These are phyloP conservation scores for Verticillium dahliae DNA, from an alignment of 2,329 filamentous ascomycete species.

Conservation along the genomic window DNA sequence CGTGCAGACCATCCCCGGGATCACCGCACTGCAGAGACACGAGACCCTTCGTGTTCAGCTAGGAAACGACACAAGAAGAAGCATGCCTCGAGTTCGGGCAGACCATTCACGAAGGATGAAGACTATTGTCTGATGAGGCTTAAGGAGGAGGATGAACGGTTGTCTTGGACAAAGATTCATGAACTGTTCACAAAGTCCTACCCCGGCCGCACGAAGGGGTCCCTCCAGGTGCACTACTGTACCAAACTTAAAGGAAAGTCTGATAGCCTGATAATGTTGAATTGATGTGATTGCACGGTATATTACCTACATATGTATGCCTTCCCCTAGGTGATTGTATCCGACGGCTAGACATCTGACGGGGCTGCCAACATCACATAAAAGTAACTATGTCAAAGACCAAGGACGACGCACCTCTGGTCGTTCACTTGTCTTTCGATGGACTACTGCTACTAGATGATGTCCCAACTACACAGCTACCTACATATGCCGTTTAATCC, in stretches of 20 bases:
- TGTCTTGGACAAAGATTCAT: conserved; percentile 5
- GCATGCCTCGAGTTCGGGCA: neutral
- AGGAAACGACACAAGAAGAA: neutral
- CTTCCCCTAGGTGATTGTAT: too few relatives aligned
- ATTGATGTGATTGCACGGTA: too few relatives aligned
- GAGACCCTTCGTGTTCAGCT: neutral
- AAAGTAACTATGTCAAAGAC: too few relatives aligned
- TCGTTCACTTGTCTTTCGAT: too few relatives aligned
- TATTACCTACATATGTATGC: too few relatives aligned
- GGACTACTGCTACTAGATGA: too few relatives aligned
- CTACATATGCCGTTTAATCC: too few relatives aligned
- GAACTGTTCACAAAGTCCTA: conserved; percentile 1
- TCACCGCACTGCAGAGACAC: neutral
- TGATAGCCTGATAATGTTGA: too few relatives aligned
- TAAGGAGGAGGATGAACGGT: conserved; percentile 1
- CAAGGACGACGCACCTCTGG: too few relatives aligned
- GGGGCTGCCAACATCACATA: too few relatives aligned
- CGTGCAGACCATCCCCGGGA: neutral
- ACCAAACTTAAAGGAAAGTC: conserved; percentile 1
- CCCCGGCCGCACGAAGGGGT: neutral
- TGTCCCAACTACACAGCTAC: too few relatives aligned
- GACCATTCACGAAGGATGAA: conserved; percentile 2
- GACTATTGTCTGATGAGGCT: conserved; percentile 1
- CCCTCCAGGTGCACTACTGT: conserved; percentile 4
- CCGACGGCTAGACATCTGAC: too few relatives aligned